Conservation (phyloP, 1,139 yeast genomes). For the Meyerozyma athensensis region DNA sequence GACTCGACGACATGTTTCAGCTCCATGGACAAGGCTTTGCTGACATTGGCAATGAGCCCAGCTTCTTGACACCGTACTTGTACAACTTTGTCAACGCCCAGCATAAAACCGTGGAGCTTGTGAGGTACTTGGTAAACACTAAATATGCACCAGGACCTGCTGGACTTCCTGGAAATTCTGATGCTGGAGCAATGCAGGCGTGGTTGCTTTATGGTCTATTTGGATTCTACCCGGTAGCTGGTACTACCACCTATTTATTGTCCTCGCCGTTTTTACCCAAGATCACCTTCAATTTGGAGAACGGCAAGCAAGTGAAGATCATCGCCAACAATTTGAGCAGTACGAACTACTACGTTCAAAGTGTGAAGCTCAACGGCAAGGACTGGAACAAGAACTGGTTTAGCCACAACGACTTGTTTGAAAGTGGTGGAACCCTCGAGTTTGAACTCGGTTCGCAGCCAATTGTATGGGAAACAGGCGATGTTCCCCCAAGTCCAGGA, state of each 20-base stretch:
- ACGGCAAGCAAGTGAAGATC: slow-evolving; percentile 22
- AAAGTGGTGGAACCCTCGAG: slow-evolving; percentile 23
- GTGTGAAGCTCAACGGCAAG: slow-evolving; percentile 26
- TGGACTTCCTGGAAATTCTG: slow-evolving; percentile 37
- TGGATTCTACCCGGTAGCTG: slow-evolving; percentile 35
- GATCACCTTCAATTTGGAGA: slow-evolving; percentile 19
- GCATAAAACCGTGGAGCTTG: slow-evolving; percentile 27
- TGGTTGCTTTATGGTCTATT: slow-evolving; percentile 32
- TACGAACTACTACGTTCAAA: slow-evolving; percentile 21
- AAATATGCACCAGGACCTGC: slow-evolving; percentile 21
- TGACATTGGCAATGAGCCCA: slow-evolving; percentile 33
- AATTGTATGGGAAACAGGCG: slow-evolving; percentile 23
- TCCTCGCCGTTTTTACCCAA: slow-evolving; percentile 29
- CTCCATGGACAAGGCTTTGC: slow-evolving; percentile 25
- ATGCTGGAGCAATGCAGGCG: slow-evolving; percentile 39
- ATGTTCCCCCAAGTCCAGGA: slow-evolving; percentile 25
- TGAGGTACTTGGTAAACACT: slow-evolving; percentile 24
- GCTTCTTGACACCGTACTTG: slow-evolving; percentile 29
- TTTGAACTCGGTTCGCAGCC: slow-evolving; percentile 22
- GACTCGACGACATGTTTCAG: slow-evolving; percentile 34
- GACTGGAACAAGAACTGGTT: slow-evolving; percentile 27
- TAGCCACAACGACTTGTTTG: slow-evolving; percentile 27
- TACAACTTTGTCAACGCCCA: slow-evolving; percentile 26
- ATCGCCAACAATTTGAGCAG: slow-evolving; percentile 21
- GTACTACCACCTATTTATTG: slow-evolving; percentile 32